Evolutionary conservation across 176 grass and related monocot species (phyloP), one percentile per base, ranked within the genome.

Genomic region (Aegilops umbellulata): DNA sequence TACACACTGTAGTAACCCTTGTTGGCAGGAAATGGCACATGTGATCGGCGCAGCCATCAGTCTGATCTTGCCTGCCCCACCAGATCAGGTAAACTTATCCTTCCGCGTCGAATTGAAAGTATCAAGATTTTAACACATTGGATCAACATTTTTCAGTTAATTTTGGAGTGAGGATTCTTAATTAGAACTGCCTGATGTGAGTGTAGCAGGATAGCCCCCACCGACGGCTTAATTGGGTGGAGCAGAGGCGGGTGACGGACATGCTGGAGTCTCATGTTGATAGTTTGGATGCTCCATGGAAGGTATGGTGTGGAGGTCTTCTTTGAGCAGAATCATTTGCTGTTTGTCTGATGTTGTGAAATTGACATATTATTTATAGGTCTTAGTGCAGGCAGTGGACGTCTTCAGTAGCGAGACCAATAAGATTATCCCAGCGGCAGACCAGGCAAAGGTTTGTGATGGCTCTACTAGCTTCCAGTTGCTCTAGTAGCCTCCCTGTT

Each of bases 221-320:
- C 5, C 69, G 69, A 7, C 82, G 55, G 69, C 55, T 27, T 32
- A 83, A 74, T 46, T 83, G 82, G 82, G 53, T 83, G 55, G 82
- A 74, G 55, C 55, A 30, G 35, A 31, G 27, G 82, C n/a, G 30
- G 55, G 11, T 12, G 13, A 11, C 0, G 69, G 35, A 63, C 10
- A 27, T 41, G 82, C n/a, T 83, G 39, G 0, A 0, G 4, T 49
- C 71, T 74, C 8, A 19, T 49, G 0, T 27, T 26, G 6, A 15
- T 29, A 17, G 7, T 44, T 27, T 74, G 71, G 62, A 13, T 1
- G 25, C 4, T 47, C 6, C 26, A 8, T 5, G 29, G 23, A 44
- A 6, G 78, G 78, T 80, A 80, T 4, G 78, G 35, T 19, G 36
- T 44, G 60, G 35, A 65, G 2, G 7, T 39, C 14, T 62, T 80